Base-by-base conservation (phyloP, 192 early-diverging fungal species). In the Backusella macrospora region DNA sequence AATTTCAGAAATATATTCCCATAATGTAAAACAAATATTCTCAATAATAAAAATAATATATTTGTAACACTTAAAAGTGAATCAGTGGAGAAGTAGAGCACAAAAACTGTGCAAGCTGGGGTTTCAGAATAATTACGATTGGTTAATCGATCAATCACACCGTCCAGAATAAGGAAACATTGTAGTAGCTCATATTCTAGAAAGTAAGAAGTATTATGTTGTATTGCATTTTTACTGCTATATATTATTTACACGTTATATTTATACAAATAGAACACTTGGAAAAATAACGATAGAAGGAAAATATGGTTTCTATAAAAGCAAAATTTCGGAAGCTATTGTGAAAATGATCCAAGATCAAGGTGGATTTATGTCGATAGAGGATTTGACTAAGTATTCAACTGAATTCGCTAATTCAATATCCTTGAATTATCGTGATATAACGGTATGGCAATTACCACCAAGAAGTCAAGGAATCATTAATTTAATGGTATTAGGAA, bases 381-480 rank as follows among this genome's bases (percentile, higher is more conserved):
- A 86, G 6, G 94, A 95, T 68, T 78, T 95, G 67, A 73, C 63
- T 12, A 37, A 55, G 2, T 92, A 95, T 71, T 67, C 62, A 1
- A 82, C 83, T 26, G 78, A 87, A 37, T 70, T 76, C 9, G 83
- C 83, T 7, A 81, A 81, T 62, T 91, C 93, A 0, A 87, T 91
- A 49, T 89, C 85, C 4, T 80, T 88, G 38, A 83, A 85, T 23
- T 95, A 91, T 73, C 79, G 84, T 37, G 86, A 81, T n/a, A 47
- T 84, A 43, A 84, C 78, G 6, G 79, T 95, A 5, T 81, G 88
- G 76, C 92, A 95, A 77, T 88, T 89, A 62, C 86, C 91, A 42
- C 93, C 93, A 5, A 92, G 92, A 65, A 89, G 90, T 39, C 88
- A 91, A 72, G 91, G 91, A 8, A 83, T 95, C 21, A 86, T 85